These are phyloP conservation scores for Globisporangium spiculum DNA, from an alignment of 352 stramenopile genomes.

Conservation along the genomic window DNA sequence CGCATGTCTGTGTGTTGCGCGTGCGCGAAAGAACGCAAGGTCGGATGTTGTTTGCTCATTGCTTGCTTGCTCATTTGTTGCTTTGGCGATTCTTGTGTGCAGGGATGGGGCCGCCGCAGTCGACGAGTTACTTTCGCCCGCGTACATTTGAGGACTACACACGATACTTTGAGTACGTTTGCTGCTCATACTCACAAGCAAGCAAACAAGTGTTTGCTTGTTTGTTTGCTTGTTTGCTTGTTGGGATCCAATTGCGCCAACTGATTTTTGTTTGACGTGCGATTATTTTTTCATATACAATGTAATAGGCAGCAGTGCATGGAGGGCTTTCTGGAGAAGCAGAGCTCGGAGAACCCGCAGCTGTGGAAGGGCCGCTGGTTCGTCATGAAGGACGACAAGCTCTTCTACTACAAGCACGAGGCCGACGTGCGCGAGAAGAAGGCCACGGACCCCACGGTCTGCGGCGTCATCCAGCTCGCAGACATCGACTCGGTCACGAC, in stretches of 20 bases:
- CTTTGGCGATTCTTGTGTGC: background rate
- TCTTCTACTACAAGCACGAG: constrained; percentile 80
- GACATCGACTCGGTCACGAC: constrained; percentile 84
- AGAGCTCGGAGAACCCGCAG: constrained; percentile 67
- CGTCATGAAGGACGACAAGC: constrained; percentile 81
- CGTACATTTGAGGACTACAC: constrained; percentile 60
- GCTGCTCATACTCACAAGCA: background rate
- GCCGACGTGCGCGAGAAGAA: constrained; percentile 57
- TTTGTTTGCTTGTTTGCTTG: constrained; percentile 3
- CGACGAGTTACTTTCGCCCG: constrained; percentile 62
- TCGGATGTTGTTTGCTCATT: background rate
- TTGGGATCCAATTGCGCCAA: background rate
- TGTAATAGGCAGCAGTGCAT: constrained; percentile 56
- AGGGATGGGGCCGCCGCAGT: constrained; percentile 28
- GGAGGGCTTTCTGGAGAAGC: constrained; percentile 81
- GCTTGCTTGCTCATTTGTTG: constrained; percentile 3
- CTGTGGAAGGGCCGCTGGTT: constrained; percentile 84
- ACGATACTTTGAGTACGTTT: constrained; percentile 55
- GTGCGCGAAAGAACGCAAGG: background rate
- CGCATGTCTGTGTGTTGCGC: background rate
- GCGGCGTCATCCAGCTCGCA: constrained; percentile 76
- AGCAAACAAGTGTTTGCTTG: background rate
- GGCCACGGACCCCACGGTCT: constrained; percentile 53
- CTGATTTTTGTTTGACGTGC: constrained; percentile 1
- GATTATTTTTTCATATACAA: background rate